A percentile compares a stretch with the other conserved stretches of the same genome.
Conservation (phyloP, 176 grass and related monocot species). For the Paspalum vaginatum region DNA sequence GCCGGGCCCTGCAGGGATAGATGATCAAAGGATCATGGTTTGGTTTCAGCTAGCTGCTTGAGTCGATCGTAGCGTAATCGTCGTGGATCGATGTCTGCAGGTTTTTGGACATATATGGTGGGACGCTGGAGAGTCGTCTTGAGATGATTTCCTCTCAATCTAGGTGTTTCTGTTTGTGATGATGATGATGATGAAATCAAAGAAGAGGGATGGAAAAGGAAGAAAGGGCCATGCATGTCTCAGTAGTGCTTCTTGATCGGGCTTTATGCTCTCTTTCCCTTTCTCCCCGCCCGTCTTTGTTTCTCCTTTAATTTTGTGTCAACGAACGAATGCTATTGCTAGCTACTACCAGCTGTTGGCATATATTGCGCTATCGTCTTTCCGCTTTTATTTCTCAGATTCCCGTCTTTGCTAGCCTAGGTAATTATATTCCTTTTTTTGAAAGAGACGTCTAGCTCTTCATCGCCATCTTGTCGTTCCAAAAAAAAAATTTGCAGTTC, state of each 20-base stretch:
- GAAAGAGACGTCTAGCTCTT: slow-evolving; percentile 11
- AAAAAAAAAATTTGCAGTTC: too few species aligned
- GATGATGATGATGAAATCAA: slow-evolving; percentile 25
- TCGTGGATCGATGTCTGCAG: slow-evolving; percentile 19
- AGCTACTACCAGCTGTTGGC: slow-evolving; percentile 18
- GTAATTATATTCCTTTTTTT: slow-evolving; percentile 21
- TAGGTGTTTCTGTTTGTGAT: slow-evolving; percentile 29
- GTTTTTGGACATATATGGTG: slow-evolving; percentile 41
- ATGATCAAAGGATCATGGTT: slow-evolving; percentile 56
- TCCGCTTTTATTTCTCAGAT: slow-evolving; percentile 11
- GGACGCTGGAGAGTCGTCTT: too few species aligned
- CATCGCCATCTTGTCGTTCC: neutral
- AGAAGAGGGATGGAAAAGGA: neutral
- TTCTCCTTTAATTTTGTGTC: neutral
- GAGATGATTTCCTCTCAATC: too few species aligned
- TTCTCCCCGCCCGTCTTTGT: neutral
- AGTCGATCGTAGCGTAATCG: slow-evolving; percentile 9
- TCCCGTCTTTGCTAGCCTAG: slow-evolving; percentile 33
- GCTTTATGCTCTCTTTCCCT: slow-evolving; percentile 11
- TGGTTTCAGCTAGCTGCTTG: neutral
- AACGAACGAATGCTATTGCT: neutral
- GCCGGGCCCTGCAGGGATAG: neutral
- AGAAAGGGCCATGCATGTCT: slow-evolving; percentile 38
- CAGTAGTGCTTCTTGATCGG: slow-evolving; percentile 36
- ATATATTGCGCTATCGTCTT: slow-evolving; percentile 6